These are phyloP conservation scores for Eucalyptus regnans DNA, from an alignment of 345 rosid species.

Conservation along the genomic window DNA sequence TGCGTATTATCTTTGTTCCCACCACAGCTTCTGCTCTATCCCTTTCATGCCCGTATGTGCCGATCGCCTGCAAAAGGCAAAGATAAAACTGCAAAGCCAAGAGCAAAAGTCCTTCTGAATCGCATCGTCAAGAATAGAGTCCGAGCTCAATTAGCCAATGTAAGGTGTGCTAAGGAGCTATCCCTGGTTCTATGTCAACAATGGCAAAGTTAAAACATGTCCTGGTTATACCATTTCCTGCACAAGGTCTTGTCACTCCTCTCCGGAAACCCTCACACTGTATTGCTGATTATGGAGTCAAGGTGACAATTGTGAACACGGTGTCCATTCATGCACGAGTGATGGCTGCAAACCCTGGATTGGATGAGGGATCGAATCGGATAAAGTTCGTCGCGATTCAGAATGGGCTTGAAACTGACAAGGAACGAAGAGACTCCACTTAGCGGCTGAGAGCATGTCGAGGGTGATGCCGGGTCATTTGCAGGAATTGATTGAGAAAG, in stretches of 20 bases:
- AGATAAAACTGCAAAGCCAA: background rate
- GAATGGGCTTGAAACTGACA: constrained; percentile 7
- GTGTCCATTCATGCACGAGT: background rate
- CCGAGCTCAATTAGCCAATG: background rate
- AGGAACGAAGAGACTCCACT: background rate
- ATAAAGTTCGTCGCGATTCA: constrained; percentile 3
- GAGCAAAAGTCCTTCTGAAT: background rate
- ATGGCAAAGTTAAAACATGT: background rate
- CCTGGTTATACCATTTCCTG: background rate
- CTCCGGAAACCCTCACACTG: background rate
- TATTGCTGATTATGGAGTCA: background rate
- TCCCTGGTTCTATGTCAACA: background rate
- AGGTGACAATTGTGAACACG: background rate
- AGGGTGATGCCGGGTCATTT: constrained; percentile 7
- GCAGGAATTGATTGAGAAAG: background rate
- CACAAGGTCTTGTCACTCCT: background rate
- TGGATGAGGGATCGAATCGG: background rate
- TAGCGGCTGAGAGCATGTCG: background rate
- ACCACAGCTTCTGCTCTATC: background rate
- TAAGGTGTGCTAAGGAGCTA: background rate
- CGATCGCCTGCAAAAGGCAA: background rate
- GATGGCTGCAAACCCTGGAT: background rate
- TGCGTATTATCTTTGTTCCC: background rate
- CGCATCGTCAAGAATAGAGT: background rate
- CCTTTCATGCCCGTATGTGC: background rate